Base-by-base conservation (phyloP, 2,329 filamentous ascomycete species). In the Sclerotinia nivalis region DNA sequence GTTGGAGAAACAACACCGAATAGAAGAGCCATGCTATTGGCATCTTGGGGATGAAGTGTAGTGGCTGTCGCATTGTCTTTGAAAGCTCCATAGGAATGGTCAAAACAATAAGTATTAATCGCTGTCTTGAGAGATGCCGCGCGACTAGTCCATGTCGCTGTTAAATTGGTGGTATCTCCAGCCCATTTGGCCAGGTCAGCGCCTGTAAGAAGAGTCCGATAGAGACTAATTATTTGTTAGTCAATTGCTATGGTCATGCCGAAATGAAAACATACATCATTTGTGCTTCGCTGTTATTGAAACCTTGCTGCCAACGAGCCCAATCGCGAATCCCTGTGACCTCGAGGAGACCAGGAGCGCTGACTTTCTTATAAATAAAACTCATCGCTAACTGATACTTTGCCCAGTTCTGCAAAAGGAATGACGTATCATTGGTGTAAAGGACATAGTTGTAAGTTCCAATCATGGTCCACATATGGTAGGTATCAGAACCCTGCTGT, bases 391-490 rank as follows among this genome's bases (percentile, higher is more conserved):
- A 76, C 8, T 82, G 74, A 73, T 88, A 88, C 4, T 80, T 81
- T 0, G 78, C 74, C 86, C 86, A 88, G 40, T 83, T 83, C 7
- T 75, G 68, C 7, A 74, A 71, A 10, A 88, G 76, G 69, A 85
- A 88, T 0, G 76, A 77, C 2, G 83, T 79, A 69, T 89, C 85
- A 47, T 85, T 84, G 1, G 84, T 85, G 73, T 84, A 88, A 2
- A 88, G 80, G 54, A 87, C 80, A 73, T 88, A 89, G 70, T 87
- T 86, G 75, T 86, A 86, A 9, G 84, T 85, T 13, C 86, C 85
- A 58, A 89, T 85, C 79, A 89, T 83, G 1, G 84, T 84, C 80
- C 84, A 86, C 75, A 87, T 82, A 60, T 89, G 86, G 73, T 89
- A 89, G 0, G 87, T 88, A 70, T 84, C 85, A 31, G 76, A 73